Evolutionary conservation across 1,284 basidiomycete species (phyloP), one percentile per base, ranked within the genome.

Genomic region (Tylopilus sp.): DNA sequence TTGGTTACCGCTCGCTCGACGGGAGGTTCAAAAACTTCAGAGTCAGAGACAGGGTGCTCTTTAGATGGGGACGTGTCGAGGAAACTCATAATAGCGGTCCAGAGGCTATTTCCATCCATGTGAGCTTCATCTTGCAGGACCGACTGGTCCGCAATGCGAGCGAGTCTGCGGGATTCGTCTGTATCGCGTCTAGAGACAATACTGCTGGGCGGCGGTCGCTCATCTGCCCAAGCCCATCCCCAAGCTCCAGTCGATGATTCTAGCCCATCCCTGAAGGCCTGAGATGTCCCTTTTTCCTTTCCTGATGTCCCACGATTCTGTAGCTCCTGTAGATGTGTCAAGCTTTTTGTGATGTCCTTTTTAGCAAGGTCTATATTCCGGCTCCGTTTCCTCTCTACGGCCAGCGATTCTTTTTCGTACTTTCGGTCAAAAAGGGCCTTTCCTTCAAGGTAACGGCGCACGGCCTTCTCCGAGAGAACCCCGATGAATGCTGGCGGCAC

Each of bases 171-270:
- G 16, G 89, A 88, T 67, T 92, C 88, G 35, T 74, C 72, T 3
- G 87, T 90, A 59, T 92, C 89, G 43, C 87, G 70, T 48, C 89
- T 71, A 28, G 86, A 82, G 28, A 86, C 85, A 56, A 92, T 89
- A 53, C 87, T 89, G 57, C 85, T 88, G 4, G 90, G 84, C 8
- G 89, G 89, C 6, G 89, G 89, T 25, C 73, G 73, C 66, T 92
- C 89, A 44, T 82, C 74, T 18, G 81, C 84, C 89, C 84, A 92
- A 15, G 83, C 81, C 81, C 84, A 89, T 41, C 72, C 75, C 83
- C 80, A 86, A 55, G 74, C 75, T 19, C 74, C 78, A 29, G 74
- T 72, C 6, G 74, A 70, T 6, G 67, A 66, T 39, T 74, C 60
- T 26, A 78, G 54, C n/a, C 72, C 73, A 56, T 81, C 77, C 61